Base-by-base conservation (phyloP, 169 alveolate genomes). In the Plasmodium ovale region DNA sequence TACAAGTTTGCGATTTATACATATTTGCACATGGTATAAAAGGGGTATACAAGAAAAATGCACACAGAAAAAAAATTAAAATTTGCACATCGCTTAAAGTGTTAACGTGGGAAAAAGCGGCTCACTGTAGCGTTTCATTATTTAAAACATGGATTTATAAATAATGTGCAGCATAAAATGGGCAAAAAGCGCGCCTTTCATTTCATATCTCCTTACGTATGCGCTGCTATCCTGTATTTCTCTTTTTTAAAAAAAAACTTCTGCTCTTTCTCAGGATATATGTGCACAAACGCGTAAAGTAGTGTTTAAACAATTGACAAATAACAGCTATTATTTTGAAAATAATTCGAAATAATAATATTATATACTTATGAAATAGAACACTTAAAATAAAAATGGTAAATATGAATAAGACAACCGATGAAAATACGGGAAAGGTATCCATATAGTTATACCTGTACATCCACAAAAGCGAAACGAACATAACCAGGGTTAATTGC, bases 381-480 rank as follows among this genome's bases (percentile, higher is more conserved):
- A 47, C 19, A 16, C 54, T 47, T 9, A 33, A n/a, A 42, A 74
- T 74, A 35, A 74, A 25, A 29, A 74, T 21, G 1, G 88, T 74
- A 31, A 74, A 74, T 27, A 60, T 39, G 35, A 64, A 59, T 19
- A 74, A 67, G 1, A 74, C 77, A 29, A 60, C n/a, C 9, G 65
- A 53, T 21, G 74, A 74, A 64, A 74, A 74, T 39, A 60, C n/a
- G 6, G 88, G 88, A 53, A 74, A 74, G 1, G n/a, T 25, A 3
- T 60, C 65, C 1, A 54, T 29, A 64, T 74, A 60, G 51, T 74
- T 74, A 67, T 59, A 74, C 60, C 88, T 60, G 65, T 74, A 74
- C 49, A 74, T 12, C 88, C 88, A 74, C 19, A 74, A 54, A 2
- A 74, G 29, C 0, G 68, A 59, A 33, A 74, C 88, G 9, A 74